Conservation (phyloP, 805 yeast species). For the Kuraishia ogatae region DNA sequence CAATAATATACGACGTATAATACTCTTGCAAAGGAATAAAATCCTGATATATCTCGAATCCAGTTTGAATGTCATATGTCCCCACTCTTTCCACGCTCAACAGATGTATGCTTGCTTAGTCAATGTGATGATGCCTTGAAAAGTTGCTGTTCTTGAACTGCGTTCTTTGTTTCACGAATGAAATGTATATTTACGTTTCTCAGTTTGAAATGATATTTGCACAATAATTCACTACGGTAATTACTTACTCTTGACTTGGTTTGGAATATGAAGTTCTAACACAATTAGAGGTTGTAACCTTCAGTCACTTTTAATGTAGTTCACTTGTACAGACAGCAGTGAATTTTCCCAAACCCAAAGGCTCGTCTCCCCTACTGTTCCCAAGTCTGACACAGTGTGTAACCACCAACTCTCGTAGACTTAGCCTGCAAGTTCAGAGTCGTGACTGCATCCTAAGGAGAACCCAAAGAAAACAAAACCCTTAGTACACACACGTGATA, state of each 20-base stretch:
- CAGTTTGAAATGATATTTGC: background rate
- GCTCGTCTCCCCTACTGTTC: background rate
- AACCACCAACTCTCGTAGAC: background rate
- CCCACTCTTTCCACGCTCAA: background rate
- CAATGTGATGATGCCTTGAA: background rate
- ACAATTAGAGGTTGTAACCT: background rate
- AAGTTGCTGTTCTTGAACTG: background rate
- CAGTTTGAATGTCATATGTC: too few species aligned
- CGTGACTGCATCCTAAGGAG: background rate
- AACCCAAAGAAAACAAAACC: background rate
- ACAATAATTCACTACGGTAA: background rate
- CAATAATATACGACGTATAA: too few species aligned
- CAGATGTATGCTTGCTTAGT: background rate
- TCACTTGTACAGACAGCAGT: background rate
- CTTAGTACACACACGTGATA: background rate
- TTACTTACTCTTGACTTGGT: background rate
- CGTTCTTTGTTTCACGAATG: background rate
- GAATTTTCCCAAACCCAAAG: background rate
- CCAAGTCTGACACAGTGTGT: background rate
- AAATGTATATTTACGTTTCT: background rate
- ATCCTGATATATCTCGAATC: background rate
- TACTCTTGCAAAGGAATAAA: background rate
- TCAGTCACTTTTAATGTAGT: background rate
- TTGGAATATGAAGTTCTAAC: background rate
- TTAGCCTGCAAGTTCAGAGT: background rate